Conservation (phyloP, 108 stramenopile genomes). For the Fragilaria radians region DNA sequence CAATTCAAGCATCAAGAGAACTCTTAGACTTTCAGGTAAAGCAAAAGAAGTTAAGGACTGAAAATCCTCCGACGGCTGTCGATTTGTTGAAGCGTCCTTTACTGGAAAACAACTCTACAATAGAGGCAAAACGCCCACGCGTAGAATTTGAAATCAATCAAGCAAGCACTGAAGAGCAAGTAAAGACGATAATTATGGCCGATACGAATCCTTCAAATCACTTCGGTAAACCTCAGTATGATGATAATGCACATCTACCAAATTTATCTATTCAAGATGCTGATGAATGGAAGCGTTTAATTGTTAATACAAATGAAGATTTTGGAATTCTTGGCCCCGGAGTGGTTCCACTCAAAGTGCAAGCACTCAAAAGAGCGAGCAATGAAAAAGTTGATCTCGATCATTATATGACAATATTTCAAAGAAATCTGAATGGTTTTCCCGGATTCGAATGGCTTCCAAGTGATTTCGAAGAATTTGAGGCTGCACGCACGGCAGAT, state of each 20-base stretch:
- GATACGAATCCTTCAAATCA: no score
- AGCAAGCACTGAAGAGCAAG: no score
- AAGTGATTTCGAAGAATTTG: constrained; percentile 6
- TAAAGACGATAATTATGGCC: no score
- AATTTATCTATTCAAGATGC: no score
- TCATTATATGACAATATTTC: background rate
- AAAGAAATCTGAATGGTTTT: no score
- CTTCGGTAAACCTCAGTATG: no score
- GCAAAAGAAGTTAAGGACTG: background rate
- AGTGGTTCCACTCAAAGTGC: constrained; percentile 10
- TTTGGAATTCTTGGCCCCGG: constrained; percentile 37
- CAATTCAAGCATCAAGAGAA: background rate
- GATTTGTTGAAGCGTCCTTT: background rate
- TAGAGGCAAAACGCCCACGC: background rate
- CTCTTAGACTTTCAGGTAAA: background rate
- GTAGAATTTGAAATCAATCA: constrained; percentile 2
- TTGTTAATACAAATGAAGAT: constrained; percentile 26
- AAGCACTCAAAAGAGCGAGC: background rate
- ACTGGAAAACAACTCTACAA: background rate
- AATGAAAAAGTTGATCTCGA: background rate
- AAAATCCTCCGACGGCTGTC: background rate
- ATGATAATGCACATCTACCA: no score
- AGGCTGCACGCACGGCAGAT: background rate
- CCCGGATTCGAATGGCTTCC: background rate
- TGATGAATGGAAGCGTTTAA: background rate